phyloP scores from a whole-genome alignment of 2,329 filamentous ascomycete species.

The Talaromyces sp. region DNA sequence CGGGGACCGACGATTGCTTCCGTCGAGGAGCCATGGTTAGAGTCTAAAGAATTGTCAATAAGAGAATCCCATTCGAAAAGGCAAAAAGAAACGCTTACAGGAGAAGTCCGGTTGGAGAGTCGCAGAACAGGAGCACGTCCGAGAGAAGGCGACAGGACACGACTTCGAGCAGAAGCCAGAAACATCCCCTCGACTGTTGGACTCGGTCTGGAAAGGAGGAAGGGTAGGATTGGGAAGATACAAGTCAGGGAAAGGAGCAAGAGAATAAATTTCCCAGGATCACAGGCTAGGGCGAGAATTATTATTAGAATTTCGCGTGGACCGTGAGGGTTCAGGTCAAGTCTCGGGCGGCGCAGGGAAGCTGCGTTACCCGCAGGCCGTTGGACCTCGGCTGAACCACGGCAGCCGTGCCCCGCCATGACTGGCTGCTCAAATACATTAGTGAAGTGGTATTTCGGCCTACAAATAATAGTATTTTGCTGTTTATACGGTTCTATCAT shows the following conservation, averaged over 20 bases:
- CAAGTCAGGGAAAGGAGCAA: background rate
- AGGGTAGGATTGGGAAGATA: constrained; percentile 7
- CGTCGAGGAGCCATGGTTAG: constrained; percentile 35
- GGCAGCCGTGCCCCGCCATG: background rate
- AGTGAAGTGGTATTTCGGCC: background rate
- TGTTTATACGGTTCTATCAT: no score
- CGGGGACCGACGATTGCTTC: constrained; percentile 41
- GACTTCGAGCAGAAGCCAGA: constrained; percentile 38
- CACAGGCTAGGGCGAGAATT: background rate
- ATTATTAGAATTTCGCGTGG: background rate
- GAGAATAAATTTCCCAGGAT: background rate
- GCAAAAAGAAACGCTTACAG: background rate
- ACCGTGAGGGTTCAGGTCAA: background rate
- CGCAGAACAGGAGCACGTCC: constrained; percentile 34
- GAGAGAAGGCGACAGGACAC: constrained; percentile 33
- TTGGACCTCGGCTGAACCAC: background rate
- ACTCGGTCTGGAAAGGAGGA: constrained; percentile 5
- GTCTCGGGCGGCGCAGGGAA: background rate
- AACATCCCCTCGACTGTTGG: constrained; percentile 34
- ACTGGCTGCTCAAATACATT: background rate
- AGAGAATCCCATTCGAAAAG: background rate
- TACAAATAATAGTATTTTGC: no score
- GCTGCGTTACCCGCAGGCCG: background rate
- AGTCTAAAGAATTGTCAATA: constrained; percentile 18
- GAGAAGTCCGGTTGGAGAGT: constrained; percentile 23